phyloP scores from a whole-genome alignment of 345 rosid genomes.

The Triadica sebifera region DNA sequence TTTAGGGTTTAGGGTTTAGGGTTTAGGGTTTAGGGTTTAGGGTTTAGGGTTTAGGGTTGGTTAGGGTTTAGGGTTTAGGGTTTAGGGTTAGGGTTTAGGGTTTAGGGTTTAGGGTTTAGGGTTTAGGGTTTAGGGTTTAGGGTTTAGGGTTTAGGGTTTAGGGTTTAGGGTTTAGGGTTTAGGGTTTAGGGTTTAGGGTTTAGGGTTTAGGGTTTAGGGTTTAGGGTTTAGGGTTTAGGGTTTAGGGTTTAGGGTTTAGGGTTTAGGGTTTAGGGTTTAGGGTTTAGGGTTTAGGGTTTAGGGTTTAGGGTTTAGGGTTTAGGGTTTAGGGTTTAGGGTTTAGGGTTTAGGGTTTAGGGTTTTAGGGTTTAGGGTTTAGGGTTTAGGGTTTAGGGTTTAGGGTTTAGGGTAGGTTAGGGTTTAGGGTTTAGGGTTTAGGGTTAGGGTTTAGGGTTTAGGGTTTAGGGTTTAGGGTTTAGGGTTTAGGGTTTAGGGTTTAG shows the following conservation, averaged over 20 bases:
- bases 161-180: conserved; percentile 4
- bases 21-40: conserved; percentile 3
- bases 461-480: conserved; percentile 21
- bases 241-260: conserved; percentile 19
- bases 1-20: conserved; percentile 3
- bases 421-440: conserved; percentile 24
- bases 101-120: background rate
- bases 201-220: conserved; percentile 3
- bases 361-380: conserved; percentile 29
- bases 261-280: conserved; percentile 16
- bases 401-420: conserved; percentile 27
- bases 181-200: conserved; percentile 1
- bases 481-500: conserved; percentile 19
- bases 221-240: conserved; percentile 21
- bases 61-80: no score
- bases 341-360: conserved; percentile 27
- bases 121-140: conserved; percentile 6
- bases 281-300: conserved; percentile 8
- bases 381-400: conserved; percentile 31
- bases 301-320: conserved; percentile 26
- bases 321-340: conserved; percentile 27
- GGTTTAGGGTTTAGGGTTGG: no score
- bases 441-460: conserved; percentile 18
- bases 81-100: no score
- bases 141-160: background rate